Evolutionary conservation across 495 filamentous ascomycete genomes (phyloP), one percentile per base, ranked within the genome.

Genomic region (Penicillium maclennaniae): DNA sequence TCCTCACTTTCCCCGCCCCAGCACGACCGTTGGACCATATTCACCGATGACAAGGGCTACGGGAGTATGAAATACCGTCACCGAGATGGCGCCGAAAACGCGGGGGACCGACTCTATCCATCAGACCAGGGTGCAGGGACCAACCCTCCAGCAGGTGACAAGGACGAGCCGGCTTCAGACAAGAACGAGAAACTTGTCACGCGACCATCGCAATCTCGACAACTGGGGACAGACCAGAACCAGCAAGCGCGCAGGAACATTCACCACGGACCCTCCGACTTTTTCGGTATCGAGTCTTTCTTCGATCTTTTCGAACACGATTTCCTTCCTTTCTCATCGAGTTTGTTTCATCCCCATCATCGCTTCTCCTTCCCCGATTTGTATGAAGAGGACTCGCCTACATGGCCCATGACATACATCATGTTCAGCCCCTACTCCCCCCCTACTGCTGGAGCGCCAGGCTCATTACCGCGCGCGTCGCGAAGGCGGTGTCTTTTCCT

Each of bases 341-440:
- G 61, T 17, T 56, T 67, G 41, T 60, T 73, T 41, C 63, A 69
- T 10, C 61, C 67, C 1, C 58, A 62, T 12, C 55, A 59, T 12
- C 52, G 37, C 16, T 61, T 64, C 25, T 61, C 66, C 21, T 65
- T 72, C 39, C 55, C 66, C 1, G 63, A 63, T 34, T 58, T 70
- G 55, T 58, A 71, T 16, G 63, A 58, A 31, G 70, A 69, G 7
- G 59, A 62, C 20, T 67, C 62, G 7, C 58, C 67, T 0, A 59
- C 63, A 6, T 77, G 73, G 68, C 72, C 75, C 0, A 52, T 79
- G 21, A 45, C 60, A 5, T 77, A 74, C 52, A 58, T 75, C 7
- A 58, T 72, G 53, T 70, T 71, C 41, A 76, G 71, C 55, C 74
- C 76, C 0, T 83, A 83, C 60, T 83, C 80, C 6, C 80, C 80